Evolutionary conservation across 148 eudicot species (phyloP), one percentile per base, ranked within the genome.

Genomic region (Amaranthus cruentus): DNA sequence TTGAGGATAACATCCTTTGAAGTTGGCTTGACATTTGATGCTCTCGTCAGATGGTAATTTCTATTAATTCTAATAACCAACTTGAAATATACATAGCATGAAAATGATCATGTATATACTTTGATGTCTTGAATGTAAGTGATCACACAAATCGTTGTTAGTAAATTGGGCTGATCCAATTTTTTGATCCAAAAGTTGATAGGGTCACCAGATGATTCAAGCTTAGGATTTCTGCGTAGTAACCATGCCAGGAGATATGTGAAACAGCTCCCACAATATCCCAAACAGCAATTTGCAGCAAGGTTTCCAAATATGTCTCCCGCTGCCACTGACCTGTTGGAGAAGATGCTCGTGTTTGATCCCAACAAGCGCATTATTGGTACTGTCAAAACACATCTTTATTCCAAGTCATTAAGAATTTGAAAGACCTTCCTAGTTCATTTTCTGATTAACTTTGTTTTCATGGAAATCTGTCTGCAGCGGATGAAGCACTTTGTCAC

Each of bases 401-500:
- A 51, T 42, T 42, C 7, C 28, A 46, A 59, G 55, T 50, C 58
- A 56, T 75, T 52, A 47, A 63, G 48, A 8, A 10, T 55, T 55
- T 12, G 1, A 46, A 0, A 1, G 2, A 14, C 65, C 62, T 7
- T 21, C n/a, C 60, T 58, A 1, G 7, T 59, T 69, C 56, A 58
- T 57, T 2, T 50, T 44, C 9, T 74, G 3, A 62, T 64, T 70
- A 69, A 48, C 62, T 55, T 47, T 48, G 1, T 42, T 42, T 72
- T 8, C 6, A 12, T 47, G 38, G 9, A 53, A 7, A 15, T 6
- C 47, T 66, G 14, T 75, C 55, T 80, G 71, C 88, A 89, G 97
- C 83, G 77, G 88, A 88, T 13, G 95, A 85, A 79, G 97, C 92
- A 5, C 84, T 89, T 2, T 85, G 88, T 80, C 97, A 92, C 81